Conservation (phyloP, 2,329 filamentous ascomycete species). For the Fusarium cyanostomum region DNA sequence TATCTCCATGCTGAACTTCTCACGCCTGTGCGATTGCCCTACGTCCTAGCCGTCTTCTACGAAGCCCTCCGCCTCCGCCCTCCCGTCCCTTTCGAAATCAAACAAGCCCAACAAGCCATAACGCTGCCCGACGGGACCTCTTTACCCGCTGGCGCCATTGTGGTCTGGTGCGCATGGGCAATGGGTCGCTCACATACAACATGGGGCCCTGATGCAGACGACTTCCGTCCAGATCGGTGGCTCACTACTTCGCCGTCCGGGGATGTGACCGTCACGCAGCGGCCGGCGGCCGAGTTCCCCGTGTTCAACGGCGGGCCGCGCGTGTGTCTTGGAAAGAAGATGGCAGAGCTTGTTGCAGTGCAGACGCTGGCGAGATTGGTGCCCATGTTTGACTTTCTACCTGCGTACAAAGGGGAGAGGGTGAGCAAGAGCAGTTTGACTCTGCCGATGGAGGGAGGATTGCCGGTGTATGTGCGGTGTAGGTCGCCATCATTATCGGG, state of each 20-base stretch:
- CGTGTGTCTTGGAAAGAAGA: constrained; percentile 69
- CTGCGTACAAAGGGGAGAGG: constrained; percentile 57
- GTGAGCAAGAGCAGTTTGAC: constrained; percentile 69
- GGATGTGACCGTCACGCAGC: constrained; percentile 51
- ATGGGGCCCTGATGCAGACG: constrained; percentile 66
- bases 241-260: constrained; percentile 48
- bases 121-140: constrained; percentile 69
- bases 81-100: constrained; percentile 73
- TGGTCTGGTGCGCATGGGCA: constrained; percentile 72
- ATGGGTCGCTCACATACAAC: constrained; percentile 66
- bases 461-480: constrained; percentile 52
- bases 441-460: constrained; percentile 69
- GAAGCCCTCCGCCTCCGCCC: constrained; percentile 70
- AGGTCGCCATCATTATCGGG: not conserved
- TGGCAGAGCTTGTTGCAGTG: constrained; percentile 69
- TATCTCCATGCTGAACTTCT: constrained; percentile 45
- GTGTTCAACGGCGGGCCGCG: constrained; percentile 73
- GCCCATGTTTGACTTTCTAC: constrained; percentile 60
- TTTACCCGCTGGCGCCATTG: constrained; percentile 61
- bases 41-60: constrained; percentile 69
- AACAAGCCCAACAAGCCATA: constrained; percentile 62
- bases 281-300: constrained; percentile 65
- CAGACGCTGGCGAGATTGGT: constrained; percentile 64
- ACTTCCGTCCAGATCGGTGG: constrained; percentile 68
- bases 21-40: constrained; percentile 59